Conservation (phyloP, 768 basidiomycete species). For the Dentipellis fragilis region DNA sequence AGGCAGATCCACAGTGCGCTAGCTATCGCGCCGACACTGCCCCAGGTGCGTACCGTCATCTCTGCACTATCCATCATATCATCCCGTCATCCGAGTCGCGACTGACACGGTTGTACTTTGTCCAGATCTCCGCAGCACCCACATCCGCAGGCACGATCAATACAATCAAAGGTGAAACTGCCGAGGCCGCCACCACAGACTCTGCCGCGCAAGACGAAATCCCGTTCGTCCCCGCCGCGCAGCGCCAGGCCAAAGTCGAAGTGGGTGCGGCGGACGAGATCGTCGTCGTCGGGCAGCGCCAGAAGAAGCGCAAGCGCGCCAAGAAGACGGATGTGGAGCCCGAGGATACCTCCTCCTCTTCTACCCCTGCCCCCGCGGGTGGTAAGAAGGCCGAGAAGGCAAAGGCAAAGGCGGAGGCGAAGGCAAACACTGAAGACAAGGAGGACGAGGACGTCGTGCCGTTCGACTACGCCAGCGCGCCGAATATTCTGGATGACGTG, state of each 20-base stretch:
- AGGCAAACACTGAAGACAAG: slow-evolving; percentile 15
- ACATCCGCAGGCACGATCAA: too few species aligned
- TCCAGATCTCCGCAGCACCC: neutral
- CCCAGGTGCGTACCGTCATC: slow-evolving; percentile 25
- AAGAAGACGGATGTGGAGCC: slow-evolving; percentile 20
- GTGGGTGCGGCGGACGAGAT: slow-evolving; percentile 49
- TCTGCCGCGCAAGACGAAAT: slow-evolving; percentile 52
- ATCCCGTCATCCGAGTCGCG: neutral
- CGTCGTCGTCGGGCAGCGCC: slow-evolving; percentile 60
- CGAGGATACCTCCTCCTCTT: slow-evolving; percentile 8
- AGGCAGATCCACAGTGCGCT: slow-evolving; percentile 60
- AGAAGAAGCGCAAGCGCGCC: slow-evolving; percentile 56
- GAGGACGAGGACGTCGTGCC: slow-evolving; percentile 21
- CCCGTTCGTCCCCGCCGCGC: slow-evolving; percentile 63
- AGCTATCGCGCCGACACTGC: slow-evolving; percentile 44
- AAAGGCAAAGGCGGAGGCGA: neutral
- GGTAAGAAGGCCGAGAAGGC: slow-evolving; percentile 13
- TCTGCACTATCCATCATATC: neutral
- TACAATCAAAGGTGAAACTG: slow-evolving; percentile 6
- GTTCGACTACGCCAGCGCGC: slow-evolving; percentile 61
- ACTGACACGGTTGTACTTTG: too few species aligned
- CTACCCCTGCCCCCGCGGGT: slow-evolving; percentile 6
- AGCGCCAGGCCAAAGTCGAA: slow-evolving; percentile 29
- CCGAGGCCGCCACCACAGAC: slow-evolving; percentile 1
- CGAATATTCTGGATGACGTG: slow-evolving; percentile 63